Percentiles rank a stretch among this genome's conserved stretches.
These are phyloP conservation scores for Fraxinus sp. DNA, from an alignment of 305 asterid genomes.

Conservation along the genomic window DNA sequence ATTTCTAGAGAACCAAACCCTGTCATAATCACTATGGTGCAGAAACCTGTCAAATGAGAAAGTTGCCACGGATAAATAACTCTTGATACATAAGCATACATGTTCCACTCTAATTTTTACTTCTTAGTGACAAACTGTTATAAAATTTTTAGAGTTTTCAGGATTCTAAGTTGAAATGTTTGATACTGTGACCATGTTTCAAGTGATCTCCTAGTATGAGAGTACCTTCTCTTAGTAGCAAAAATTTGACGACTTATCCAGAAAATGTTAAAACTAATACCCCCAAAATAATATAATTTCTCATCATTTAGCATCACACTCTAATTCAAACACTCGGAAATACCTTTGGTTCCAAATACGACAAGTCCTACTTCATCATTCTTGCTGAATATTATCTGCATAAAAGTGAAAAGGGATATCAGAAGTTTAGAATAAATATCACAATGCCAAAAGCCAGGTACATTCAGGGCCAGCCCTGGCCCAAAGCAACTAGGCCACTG, in stretches of 20 bases:
- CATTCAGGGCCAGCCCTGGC: no score
- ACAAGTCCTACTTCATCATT: slow-evolving; percentile 81
- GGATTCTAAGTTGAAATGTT: background rate
- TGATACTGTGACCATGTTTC: background rate
- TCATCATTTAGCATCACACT: background rate
- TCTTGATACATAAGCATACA: background rate
- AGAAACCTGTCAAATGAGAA: background rate
- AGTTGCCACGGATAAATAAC: background rate
- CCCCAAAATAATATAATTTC: background rate
- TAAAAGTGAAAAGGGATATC: slow-evolving; percentile 15
- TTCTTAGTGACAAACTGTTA: background rate
- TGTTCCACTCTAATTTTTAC: background rate
- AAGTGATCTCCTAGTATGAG: background rate
- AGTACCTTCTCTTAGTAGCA: background rate
- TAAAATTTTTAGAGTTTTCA: background rate
- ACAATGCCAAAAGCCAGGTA: background rate
- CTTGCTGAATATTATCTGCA: slow-evolving; percentile 74
- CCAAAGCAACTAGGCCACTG: no score
- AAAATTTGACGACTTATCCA: background rate
- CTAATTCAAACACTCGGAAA: slow-evolving; percentile 9
- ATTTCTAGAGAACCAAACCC: background rate
- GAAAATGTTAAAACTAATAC: background rate
- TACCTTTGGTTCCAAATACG: slow-evolving; percentile 85
- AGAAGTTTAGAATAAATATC: background rate
- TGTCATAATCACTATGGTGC: background rate